These are phyloP conservation scores for Fusarium sp. DNA, from an alignment of 2,329 filamentous ascomycete species.

Conservation along the genomic window DNA sequence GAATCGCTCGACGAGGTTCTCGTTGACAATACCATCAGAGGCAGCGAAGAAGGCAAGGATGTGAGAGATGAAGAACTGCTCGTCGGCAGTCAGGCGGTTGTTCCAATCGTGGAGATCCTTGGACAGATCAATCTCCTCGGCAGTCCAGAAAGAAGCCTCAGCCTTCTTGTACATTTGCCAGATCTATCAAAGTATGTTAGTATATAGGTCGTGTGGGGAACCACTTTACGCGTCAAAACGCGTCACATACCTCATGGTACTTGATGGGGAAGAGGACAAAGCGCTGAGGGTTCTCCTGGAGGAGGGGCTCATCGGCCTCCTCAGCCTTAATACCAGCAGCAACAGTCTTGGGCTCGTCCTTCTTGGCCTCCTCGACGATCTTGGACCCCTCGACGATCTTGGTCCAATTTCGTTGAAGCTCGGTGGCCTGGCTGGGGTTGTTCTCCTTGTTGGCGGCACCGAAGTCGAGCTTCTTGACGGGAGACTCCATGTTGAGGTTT, in stretches of 20 bases:
- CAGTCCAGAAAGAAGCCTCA: slow-evolving; percentile 99
- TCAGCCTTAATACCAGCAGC: slow-evolving; percentile 73
- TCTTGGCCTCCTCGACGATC: slow-evolving; percentile 63
- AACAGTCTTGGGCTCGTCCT: slow-evolving; percentile 56
- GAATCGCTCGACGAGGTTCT: slow-evolving; percentile 99
- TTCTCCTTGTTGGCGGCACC: slow-evolving; percentile 86
- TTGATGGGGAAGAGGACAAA: slow-evolving; percentile 99
- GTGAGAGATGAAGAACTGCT: slow-evolving; percentile 98
- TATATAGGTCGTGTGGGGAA: slow-evolving; percentile 44
- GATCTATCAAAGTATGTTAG: slow-evolving; percentile 75
- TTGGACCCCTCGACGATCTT: slow-evolving; percentile 65
- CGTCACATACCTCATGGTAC: slow-evolving; percentile 93
- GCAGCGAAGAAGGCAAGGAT: slow-evolving; percentile 99
- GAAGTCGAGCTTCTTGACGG: slow-evolving; percentile 91
- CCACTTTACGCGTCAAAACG: slow-evolving; percentile 79
- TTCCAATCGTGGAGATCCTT: slow-evolving; percentile 99
- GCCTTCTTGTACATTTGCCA: slow-evolving; percentile 99
- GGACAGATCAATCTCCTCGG: slow-evolving; percentile 98
- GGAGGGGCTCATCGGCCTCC: slow-evolving; percentile 88
- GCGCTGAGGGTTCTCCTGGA: slow-evolving; percentile 94
- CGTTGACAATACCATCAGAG: slow-evolving; percentile 99
- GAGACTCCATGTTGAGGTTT: slow-evolving; percentile 92
- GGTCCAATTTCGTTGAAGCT: slow-evolving; percentile 64
- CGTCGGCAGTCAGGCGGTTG: slow-evolving; percentile 95
- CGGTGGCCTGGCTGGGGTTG: slow-evolving; percentile 69